Evolutionary conservation across 2,329 filamentous ascomycete species (phyloP).

Genomic region (Calycina herbarum): DNA sequence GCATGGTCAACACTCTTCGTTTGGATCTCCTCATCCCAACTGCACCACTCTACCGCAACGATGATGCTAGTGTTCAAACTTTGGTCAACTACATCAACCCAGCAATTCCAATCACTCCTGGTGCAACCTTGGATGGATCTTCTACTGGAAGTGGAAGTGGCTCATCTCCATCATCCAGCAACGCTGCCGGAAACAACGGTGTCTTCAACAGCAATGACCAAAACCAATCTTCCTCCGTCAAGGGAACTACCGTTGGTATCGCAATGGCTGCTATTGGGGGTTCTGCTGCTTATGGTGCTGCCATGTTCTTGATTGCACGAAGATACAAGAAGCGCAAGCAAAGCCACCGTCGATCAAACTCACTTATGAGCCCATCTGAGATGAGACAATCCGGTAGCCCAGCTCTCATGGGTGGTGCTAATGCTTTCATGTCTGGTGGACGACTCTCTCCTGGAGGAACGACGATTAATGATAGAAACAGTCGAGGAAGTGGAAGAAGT

Average conservation of each 20-base stretch:
- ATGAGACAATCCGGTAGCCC: constrained; percentile 46
- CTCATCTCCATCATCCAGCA: constrained; percentile 37
- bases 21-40: constrained; percentile 70
- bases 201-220: constrained; percentile 41
- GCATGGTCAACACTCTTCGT: constrained; percentile 66
- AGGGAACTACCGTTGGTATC: constrained; percentile 65
- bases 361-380: constrained; percentile 51
- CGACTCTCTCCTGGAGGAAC: constrained; percentile 39
- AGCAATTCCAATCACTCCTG: constrained; percentile 56
- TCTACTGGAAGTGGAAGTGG: constrained; percentile 41
- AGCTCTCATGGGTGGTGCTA: constrained; percentile 51
- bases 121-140: constrained; percentile 41
- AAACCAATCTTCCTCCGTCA: constrained; percentile 54
- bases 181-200: constrained; percentile 41
- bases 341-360: constrained; percentile 62
- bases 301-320: constrained; percentile 74
- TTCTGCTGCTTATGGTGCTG: constrained; percentile 70
- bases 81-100: constrained; percentile 83
- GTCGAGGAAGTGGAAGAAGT: constrained; percentile 55
- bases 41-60: constrained; percentile 73
- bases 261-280: constrained; percentile 63
- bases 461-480: constrained; percentile 44
- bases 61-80: constrained; percentile 63
- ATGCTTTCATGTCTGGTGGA: constrained; percentile 43
- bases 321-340: constrained; percentile 67